These are phyloP conservation scores for Nothophaeocryptopus gaeumannii DNA, from an alignment of 2,329 filamentous ascomycete genomes.

Conservation along the genomic window DNA sequence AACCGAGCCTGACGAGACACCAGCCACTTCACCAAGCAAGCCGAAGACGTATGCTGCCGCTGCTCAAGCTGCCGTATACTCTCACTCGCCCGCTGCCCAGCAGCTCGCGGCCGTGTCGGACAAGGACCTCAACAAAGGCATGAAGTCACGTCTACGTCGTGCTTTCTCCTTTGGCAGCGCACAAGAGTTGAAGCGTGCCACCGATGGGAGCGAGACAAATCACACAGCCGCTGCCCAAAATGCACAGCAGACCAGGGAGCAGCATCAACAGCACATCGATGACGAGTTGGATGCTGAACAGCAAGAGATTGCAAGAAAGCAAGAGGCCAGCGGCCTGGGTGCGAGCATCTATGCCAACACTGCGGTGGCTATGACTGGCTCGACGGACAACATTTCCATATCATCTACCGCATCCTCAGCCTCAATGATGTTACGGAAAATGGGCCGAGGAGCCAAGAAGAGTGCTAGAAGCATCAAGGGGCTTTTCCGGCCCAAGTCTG, in stretches of 20 bases:
- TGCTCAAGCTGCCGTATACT: constrained; percentile 26
- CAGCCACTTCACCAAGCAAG: constrained; percentile 26
- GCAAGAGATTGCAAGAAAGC: constrained; percentile 82
- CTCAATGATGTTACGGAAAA: constrained; percentile 94
- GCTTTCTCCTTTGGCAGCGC: constrained; percentile 97
- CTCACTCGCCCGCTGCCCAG: constrained; percentile 69
- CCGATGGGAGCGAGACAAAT: constrained; percentile 53
- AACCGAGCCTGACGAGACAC: constrained; percentile 32
- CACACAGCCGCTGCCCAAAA: constrained; percentile 20
- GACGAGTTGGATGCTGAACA: constrained; percentile 71
- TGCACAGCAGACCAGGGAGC: constrained; percentile 29
- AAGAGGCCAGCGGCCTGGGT: constrained; percentile 88
- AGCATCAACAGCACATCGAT: constrained; percentile 30
- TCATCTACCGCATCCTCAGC: constrained; percentile 87
- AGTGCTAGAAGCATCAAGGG: constrained; percentile 86
- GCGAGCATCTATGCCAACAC: constrained; percentile 80
- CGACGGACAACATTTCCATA: constrained; percentile 90
- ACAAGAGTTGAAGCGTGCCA: constrained; percentile 77
- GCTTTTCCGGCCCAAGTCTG: constrained; percentile 89
- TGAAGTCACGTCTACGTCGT: constrained; percentile 80
- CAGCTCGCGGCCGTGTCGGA: constrained; percentile 85
- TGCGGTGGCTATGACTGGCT: constrained; percentile 74
- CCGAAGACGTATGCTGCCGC: constrained; percentile 33
- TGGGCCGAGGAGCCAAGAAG: constrained; percentile 98
- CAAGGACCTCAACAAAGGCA: constrained; percentile 72